A percentile compares a stretch with the other conserved stretches of the same genome.
phyloP scores from a whole-genome alignment of 345 rosid species.

The Gossypium sturtianum region DNA sequence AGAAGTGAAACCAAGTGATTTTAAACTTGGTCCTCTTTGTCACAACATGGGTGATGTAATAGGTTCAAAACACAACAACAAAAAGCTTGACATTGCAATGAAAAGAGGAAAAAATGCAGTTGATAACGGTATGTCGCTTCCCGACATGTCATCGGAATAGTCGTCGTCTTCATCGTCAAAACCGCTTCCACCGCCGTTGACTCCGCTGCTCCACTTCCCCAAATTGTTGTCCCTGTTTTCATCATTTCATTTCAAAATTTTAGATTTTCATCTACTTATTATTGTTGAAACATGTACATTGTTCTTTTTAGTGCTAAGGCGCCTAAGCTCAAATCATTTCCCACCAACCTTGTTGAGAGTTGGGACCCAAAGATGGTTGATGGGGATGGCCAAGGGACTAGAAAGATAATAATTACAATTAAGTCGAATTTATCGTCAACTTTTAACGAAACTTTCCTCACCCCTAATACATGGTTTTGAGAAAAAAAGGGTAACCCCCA shows the following conservation, averaged over 20 bases:
- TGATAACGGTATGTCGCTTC: conserved; percentile 23
- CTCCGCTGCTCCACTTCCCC: conserved; percentile 77
- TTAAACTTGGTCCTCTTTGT: conserved; percentile 20
- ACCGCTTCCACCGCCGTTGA: conserved; percentile 26
- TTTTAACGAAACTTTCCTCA: no score
- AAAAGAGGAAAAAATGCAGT: conserved; percentile 23
- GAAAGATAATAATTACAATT: background rate
- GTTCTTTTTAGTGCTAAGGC: background rate
- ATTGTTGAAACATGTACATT: background rate
- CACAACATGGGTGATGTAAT: conserved; percentile 26
- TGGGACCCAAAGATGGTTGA: background rate
- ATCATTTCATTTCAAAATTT: background rate
- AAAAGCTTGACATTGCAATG: conserved; percentile 26
- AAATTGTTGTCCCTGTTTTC: conserved; percentile 63
- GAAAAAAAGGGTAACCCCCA: no score
- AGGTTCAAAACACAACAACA: conserved; percentile 24
- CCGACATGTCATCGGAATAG: conserved; percentile 50
- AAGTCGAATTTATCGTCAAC: no score
- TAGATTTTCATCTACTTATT: background rate
- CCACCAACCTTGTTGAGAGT: background rate
- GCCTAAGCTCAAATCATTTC: background rate
- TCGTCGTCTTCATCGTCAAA: conserved; percentile 23
- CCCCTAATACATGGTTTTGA: no score
- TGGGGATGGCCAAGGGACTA: background rate
- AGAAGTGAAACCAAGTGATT: background rate